Evolutionary conservation across 2,329 filamentous ascomycete genomes (phyloP).

Genomic region (Cryoendolithus antarcticus): DNA sequence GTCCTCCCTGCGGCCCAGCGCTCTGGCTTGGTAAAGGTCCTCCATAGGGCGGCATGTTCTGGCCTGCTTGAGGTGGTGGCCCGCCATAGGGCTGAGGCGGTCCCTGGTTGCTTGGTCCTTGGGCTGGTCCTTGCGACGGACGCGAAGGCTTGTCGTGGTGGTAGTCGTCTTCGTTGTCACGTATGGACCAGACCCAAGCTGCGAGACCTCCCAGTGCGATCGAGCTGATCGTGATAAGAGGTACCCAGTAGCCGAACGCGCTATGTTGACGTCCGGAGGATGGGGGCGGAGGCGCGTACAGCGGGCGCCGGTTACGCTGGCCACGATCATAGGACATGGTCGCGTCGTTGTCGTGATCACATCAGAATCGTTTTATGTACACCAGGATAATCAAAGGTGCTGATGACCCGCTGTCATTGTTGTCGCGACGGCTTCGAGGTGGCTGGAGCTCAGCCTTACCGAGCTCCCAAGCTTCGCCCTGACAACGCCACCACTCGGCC

Average conservation of each 20-base stretch:
- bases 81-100: slow-evolving; percentile 13
- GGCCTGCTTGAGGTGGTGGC: slow-evolving; percentile 4
- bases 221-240: slow-evolving; percentile 73
- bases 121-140: slow-evolving; percentile 13
- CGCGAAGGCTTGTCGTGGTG: slow-evolving; percentile 25
- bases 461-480: no score
- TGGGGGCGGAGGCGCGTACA: slow-evolving; percentile 13
- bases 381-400: no score
- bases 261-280: slow-evolving; percentile 36
- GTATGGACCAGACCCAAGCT: slow-evolving; percentile 90
- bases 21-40: slow-evolving; percentile 14
- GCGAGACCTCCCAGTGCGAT: slow-evolving; percentile 76
- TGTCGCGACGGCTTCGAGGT: no score
- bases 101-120: slow-evolving; percentile 5
- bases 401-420: no score
- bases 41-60: slow-evolving; percentile 9
- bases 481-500: no score
- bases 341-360: background rate
- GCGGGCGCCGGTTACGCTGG: slow-evolving; percentile 38
- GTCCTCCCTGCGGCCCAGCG: slow-evolving; percentile 13
- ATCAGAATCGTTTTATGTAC: no score
- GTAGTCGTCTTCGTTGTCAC: slow-evolving; percentile 55
- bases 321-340: slow-evolving; percentile 42
- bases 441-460: no score
- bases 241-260: slow-evolving; percentile 75